Evolutionary conservation across 1,284 basidiomycete species (phyloP).

Genomic region (Phylloporus gajari): DNA sequence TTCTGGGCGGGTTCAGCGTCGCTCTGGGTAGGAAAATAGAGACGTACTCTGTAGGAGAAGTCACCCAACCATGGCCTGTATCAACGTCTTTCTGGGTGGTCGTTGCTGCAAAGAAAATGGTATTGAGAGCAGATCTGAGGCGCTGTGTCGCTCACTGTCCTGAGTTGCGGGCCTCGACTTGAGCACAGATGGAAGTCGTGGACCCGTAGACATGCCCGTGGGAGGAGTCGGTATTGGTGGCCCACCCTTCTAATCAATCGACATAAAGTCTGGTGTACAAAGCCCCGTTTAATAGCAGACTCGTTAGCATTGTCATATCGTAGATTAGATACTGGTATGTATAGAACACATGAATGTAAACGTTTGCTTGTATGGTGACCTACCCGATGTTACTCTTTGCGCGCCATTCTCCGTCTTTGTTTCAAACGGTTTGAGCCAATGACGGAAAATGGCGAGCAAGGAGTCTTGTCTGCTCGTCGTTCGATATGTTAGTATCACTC

Average conservation of each 20-base stretch:
- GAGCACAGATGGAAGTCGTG: slow-evolving; percentile 64
- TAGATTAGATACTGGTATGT: too few relatives aligned
- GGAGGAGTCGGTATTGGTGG: background rate
- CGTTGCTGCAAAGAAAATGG: slow-evolving; percentile 23
- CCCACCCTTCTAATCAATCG: too few relatives aligned
- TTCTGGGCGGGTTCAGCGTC: slow-evolving; percentile 30
- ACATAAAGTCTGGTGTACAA: too few relatives aligned
- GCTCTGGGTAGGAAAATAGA: background rate
- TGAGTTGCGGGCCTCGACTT: slow-evolving; percentile 61
- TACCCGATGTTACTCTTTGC: too few relatives aligned
- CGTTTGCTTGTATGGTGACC: too few relatives aligned
- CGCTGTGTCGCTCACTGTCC: slow-evolving; percentile 54
- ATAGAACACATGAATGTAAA: too few relatives aligned
- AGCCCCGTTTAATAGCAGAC: too few relatives aligned
- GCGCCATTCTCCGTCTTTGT: too few relatives aligned
- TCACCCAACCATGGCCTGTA: slow-evolving; percentile 37
- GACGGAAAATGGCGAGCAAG: too few relatives aligned
- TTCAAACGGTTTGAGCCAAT: too few relatives aligned
- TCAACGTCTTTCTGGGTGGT: slow-evolving; percentile 38
- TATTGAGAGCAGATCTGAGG: background rate
- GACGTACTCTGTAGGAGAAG: slow-evolving; percentile 43
- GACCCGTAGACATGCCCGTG: slow-evolving; percentile 35
- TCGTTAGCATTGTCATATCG: too few relatives aligned
- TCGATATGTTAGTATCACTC: background rate
- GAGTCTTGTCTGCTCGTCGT: background rate